Conservation (phyloP, 2,329 filamentous ascomycete species). For the Exophiala viscosa region DNA sequence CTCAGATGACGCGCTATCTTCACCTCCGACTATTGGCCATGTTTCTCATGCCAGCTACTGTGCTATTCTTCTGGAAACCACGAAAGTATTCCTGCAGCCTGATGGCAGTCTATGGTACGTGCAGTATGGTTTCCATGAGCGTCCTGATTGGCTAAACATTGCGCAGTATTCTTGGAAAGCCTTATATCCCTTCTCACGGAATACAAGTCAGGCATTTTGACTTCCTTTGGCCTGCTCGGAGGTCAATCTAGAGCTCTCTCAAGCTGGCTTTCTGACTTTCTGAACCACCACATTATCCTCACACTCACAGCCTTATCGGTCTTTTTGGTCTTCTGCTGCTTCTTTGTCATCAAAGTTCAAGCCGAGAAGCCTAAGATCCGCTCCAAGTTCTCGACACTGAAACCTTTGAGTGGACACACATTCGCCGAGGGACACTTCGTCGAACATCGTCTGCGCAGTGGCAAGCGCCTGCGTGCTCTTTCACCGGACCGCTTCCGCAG, state of each 20-base stretch:
- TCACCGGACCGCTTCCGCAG: too few relatives aligned
- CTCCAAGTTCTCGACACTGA: too few relatives aligned
- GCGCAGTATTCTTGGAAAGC: conserved; percentile 17
- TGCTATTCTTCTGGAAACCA: conserved; percentile 17
- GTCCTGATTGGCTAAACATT: not conserved
- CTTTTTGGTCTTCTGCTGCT: too few relatives aligned
- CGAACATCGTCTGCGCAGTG: too few relatives aligned
- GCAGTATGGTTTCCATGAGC: not conserved
- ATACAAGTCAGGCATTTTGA: conserved; percentile 3
- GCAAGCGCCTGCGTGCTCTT: too few relatives aligned
- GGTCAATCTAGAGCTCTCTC: not conserved
- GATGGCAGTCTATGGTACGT: conserved; percentile 18
- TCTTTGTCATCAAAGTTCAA: too few relatives aligned
- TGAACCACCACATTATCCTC: too few relatives aligned
- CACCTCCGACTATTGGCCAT: conserved; percentile 14
- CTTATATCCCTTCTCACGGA: conserved; percentile 12
- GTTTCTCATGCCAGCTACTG: conserved; percentile 8
- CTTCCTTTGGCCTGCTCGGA: not conserved
- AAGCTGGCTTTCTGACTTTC: too few relatives aligned
- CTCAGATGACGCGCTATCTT: conserved; percentile 9
- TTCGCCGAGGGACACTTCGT: too few relatives aligned
- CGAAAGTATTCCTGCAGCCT: conserved; percentile 14
- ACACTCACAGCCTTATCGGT: too few relatives aligned
- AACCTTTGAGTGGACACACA: too few relatives aligned
- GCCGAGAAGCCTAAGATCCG: too few relatives aligned